Evolutionary conservation across 2,329 filamentous ascomycete species (phyloP), one percentile per base, ranked within the genome.

Genomic region (Talaromyces amestolkiae): DNA sequence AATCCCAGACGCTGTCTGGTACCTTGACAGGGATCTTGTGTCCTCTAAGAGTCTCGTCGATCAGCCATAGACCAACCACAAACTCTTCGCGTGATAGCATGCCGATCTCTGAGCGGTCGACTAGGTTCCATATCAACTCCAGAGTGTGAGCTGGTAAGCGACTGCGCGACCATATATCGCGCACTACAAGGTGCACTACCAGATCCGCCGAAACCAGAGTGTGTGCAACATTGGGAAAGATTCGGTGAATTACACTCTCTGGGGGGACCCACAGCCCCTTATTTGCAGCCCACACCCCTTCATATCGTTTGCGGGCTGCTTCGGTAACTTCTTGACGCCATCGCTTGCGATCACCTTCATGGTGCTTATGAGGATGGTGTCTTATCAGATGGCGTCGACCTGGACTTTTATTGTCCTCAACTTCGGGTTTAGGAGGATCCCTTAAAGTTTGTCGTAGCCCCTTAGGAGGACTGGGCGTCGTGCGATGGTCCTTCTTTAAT

Each of bases 211-310:
- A 69, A 13, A 69, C 60, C 10, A 72, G 67, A 7, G 76, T 72
- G 58, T 72, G 72, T 37, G 60, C 58, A 13, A 68, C 47, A 53
- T 65, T 24, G 64, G 61, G 17, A 60, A 54, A 43, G 66, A 70
- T 37, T 65, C 66, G 15, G 56, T 47, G 47, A 47, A 61, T 33
- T 19, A 70, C 56, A 53, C 56, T 41, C 47, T 68, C 66, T 19
- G 68, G 45, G 53, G 70, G 72, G 33, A 80, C 72, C 45, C 77
- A 71, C 19, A 80, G 63, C 11, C 81, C 81, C 71, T 77, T 78
- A 67, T 83, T 83, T 4, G 81, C 81, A 35, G 81, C 81, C 80
- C 81, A 83, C 4, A 83, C 80, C 3, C 80, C 81, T 70, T 83
- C 81, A 66, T 83, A 83, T 61, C 80, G 74, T 68, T 81, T 83